phyloP scores from a whole-genome alignment of 768 basidiomycete genomes.

The Coprinellus aureogranulatus region DNA sequence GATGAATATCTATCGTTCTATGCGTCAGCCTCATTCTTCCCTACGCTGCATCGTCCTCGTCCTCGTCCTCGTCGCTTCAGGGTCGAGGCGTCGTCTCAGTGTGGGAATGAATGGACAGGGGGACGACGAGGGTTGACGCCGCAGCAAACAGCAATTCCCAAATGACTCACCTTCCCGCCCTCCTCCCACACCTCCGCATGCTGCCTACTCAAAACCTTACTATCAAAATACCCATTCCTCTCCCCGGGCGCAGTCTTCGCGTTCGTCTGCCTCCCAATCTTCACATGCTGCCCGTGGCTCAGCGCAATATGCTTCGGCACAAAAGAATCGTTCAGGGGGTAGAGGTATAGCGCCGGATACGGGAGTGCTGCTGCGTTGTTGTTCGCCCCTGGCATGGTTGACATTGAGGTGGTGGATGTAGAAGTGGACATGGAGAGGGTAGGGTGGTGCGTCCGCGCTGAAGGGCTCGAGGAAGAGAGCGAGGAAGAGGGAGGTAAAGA shows the following conservation, averaged over 20 bases:
- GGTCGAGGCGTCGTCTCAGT: no score
- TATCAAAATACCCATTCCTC: slow-evolving; percentile 95
- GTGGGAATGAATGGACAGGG: no score
- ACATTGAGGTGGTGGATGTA: no score
- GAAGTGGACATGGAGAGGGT: no score
- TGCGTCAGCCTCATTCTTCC: no score
- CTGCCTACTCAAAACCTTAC: slow-evolving; percentile 87
- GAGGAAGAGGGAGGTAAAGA: no score
- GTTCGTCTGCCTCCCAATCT: slow-evolving; percentile 96
- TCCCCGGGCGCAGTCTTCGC: slow-evolving; percentile 91
- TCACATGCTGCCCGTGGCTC: slow-evolving; percentile 60
- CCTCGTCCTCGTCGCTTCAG: no score
- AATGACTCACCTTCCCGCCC: slow-evolving; percentile 63
- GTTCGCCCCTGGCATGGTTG: no score
- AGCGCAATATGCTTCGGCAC: slow-evolving; percentile 92
- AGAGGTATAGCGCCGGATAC: slow-evolving; percentile 62
- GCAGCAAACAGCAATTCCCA: slow-evolving; percentile 10
- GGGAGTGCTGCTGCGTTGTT: slow-evolving; percentile 17
- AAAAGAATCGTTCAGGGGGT: slow-evolving; percentile 93
- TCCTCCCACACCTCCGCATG: slow-evolving; percentile 99
- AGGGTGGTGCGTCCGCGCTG: no score
- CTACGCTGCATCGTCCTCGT: no score
- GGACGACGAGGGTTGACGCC: neutral
- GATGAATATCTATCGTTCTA: slow-evolving; percentile 75
- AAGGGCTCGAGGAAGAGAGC: no score